Conservation (phyloP, 2,329 filamentous ascomycete genomes). For the Ascochyta fabae region DNA sequence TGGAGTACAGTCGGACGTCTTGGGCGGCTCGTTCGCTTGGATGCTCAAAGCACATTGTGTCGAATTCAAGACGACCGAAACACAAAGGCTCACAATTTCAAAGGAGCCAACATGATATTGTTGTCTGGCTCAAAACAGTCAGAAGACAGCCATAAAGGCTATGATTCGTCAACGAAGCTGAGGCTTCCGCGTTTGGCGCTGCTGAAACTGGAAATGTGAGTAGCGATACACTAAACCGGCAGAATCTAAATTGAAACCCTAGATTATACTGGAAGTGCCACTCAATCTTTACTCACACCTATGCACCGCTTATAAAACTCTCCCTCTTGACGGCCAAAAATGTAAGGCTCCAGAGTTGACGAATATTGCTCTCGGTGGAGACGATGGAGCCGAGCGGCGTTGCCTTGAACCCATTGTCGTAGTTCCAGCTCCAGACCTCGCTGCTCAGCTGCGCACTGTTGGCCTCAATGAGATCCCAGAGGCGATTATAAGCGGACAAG, state of each 20-base stretch:
- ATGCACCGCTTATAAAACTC: slow-evolving; percentile 14
- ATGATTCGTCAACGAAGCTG: too few species aligned
- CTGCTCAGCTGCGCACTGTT: slow-evolving; percentile 60
- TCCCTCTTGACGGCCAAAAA: slow-evolving; percentile 62
- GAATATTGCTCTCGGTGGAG: slow-evolving; percentile 60
- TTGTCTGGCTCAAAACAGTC: too few species aligned
- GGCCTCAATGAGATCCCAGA: slow-evolving; percentile 67
- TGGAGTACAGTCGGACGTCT: neutral
- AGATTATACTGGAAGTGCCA: too few species aligned
- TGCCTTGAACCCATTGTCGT: slow-evolving; percentile 57
- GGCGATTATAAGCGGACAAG: slow-evolving; percentile 60
- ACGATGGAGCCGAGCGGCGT: slow-evolving; percentile 60
- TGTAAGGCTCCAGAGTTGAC: slow-evolving; percentile 65
- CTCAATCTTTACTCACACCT: neutral
- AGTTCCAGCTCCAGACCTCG: slow-evolving; percentile 70
- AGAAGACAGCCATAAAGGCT: too few species aligned
- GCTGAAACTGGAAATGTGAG: neutral
- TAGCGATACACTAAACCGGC: neutral
- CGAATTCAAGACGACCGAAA: too few species aligned
- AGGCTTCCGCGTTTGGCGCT: too few species aligned
- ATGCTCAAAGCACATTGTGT: neutral
- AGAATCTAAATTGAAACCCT: too few species aligned
- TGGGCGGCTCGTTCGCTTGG: neutral
- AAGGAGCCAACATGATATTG: too few species aligned
- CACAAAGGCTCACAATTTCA: too few species aligned